Base-by-base conservation (phyloP, 768 basidiomycete genomes). In the Terana coerulea region DNA sequence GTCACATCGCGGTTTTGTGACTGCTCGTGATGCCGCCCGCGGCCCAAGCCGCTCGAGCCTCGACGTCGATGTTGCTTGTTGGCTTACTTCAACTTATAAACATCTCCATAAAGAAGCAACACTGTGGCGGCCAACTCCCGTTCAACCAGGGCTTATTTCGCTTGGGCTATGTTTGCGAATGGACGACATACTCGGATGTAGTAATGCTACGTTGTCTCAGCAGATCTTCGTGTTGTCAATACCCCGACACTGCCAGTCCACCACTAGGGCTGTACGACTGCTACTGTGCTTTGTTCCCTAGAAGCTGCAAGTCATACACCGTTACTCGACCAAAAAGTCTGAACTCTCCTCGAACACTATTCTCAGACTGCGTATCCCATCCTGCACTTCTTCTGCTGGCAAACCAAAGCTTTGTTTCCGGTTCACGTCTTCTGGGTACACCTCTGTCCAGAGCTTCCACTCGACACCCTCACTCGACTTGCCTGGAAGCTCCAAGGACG, bases 251-350 rank as follows among this genome's bases (percentile, higher is more conserved):
- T 35, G 26, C 25, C 10, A 28, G 7, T 11, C 15, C 17, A 45
- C 24, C 19, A 3, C 26, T n/a, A 29, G 30, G 26, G 17, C 14
- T n/a, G 22, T 14, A 12, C 31, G 40, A 5, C 26, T 37, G 15
- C 19, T 22, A 19, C 7, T 9, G 3, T 15, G 6, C 31, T 34
- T 34, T 46, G 3, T 25, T 30, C 24, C 54, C 54, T 9, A 46
- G 31, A 5, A 56, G 14, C 47, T 57, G 62, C 31, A 90, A 60
- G 61, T 89, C 83, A 61, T 91, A 91, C 35, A 91, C 63, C 7
- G 80, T 88, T 37, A 91, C 75, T 66, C 89, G 76, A 47, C 90
- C 90, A 62, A 91, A 92, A 91, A 87, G 68, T 91, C 90, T 17
- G 90, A 91, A 64, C 88, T 88, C 63, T 81, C 77, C 59, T 88